Percentiles rank a stretch among this genome's conserved stretches.
These are phyloP conservation scores for Ogataea kodamae DNA, from an alignment of 805 yeast genomes.

Conservation along the genomic window DNA sequence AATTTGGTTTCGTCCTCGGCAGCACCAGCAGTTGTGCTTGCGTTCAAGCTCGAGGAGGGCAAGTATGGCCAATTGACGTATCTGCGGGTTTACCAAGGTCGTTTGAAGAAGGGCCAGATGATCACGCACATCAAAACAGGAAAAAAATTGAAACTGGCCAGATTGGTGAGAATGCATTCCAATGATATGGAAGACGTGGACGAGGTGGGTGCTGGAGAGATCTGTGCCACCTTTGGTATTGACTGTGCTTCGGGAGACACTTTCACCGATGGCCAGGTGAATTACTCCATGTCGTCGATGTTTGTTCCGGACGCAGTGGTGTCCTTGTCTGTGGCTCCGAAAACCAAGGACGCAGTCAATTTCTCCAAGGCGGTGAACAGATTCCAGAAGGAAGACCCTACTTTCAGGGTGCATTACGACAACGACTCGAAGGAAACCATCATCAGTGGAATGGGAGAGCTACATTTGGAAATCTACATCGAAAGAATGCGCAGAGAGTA, in stretches of 20 bases:
- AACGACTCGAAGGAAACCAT: constrained; percentile 90
- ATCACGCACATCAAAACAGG: constrained; percentile 89
- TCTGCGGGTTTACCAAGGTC: constrained; percentile 95
- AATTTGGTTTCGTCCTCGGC: constrained; percentile 67
- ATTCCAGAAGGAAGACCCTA: constrained; percentile 98
- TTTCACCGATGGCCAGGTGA: constrained; percentile 77
- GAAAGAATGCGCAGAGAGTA: constrained; percentile 98
- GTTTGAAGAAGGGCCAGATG: constrained; percentile 82
- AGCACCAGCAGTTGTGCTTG: constrained; percentile 90
- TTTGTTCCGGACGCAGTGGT: constrained; percentile 98
- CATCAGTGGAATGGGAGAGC: constrained; percentile 97
- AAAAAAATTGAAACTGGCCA: constrained; percentile 86
- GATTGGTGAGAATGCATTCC: constrained; percentile 97
- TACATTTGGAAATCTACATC: constrained; percentile 94
- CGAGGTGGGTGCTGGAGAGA: constrained; percentile 96
- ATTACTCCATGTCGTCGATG: constrained; percentile 95
- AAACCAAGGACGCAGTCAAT: constrained; percentile 78
- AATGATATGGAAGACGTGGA: constrained; percentile 98
- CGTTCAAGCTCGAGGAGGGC: constrained; percentile 99
- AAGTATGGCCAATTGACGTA: constrained; percentile 97
- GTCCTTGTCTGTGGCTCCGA: constrained; percentile 85
- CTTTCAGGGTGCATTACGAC: constrained; percentile 90
- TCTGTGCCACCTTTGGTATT: constrained; percentile 98
- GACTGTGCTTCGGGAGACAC: constrained; percentile 99
- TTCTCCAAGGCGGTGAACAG: constrained; percentile 96